Percentiles rank a stretch among this genome's conserved stretches.
Conservation (phyloP, 176 grass and related monocot species). For the Cymbopogon citratus region DNA sequence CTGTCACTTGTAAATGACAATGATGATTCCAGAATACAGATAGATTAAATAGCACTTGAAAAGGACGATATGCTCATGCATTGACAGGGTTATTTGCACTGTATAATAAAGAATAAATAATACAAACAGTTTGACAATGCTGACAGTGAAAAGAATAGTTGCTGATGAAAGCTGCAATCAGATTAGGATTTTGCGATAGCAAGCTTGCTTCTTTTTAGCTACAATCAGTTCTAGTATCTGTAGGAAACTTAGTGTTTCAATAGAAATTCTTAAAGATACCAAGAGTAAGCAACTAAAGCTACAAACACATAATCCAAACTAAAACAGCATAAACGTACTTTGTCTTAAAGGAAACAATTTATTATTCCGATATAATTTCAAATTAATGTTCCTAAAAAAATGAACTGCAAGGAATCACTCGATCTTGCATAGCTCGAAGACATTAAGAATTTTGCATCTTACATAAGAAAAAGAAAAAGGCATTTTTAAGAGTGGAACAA, state of each 20-base stretch:
- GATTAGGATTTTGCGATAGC: background rate
- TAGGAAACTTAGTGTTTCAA: background rate
- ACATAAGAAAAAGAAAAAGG: background rate
- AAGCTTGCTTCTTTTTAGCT: background rate
- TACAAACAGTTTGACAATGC: background rate
- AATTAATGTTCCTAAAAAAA: background rate
- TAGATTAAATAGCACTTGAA: conserved; percentile 2
- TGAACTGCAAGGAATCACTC: background rate
- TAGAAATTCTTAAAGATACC: background rate
- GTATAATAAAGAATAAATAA: conserved; percentile 15
- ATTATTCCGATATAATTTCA: background rate
- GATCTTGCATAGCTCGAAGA: background rate
- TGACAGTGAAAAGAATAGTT: background rate
- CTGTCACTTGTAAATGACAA: background rate
- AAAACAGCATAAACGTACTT: conserved; percentile 11
- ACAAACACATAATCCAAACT: background rate
- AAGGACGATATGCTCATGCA: background rate
- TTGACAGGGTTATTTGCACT: background rate
- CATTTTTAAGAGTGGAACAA: background rate
- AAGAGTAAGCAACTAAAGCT: conserved; percentile 8
- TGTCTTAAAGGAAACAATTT: background rate
- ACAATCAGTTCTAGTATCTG: background rate
- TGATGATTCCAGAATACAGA: conserved; percentile 5
- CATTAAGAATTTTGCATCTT: background rate
- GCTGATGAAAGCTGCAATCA: background rate